Percentiles rank a stretch among this genome's conserved stretches.
These are phyloP conservation scores for Cicer judaicum DNA, from an alignment of 306 rosid genomes.

Conservation along the genomic window DNA sequence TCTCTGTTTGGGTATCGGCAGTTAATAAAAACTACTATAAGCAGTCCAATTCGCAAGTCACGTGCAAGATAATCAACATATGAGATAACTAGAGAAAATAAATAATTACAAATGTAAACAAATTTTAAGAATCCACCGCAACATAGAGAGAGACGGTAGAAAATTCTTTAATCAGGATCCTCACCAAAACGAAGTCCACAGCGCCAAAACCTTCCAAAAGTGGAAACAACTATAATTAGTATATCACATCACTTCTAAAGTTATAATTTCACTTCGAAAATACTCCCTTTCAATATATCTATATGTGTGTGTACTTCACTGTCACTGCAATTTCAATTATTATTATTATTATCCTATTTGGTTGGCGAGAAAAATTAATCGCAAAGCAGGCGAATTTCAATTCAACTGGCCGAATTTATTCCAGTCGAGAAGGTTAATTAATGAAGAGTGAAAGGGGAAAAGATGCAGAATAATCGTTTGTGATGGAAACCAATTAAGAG, in stretches of 20 bases:
- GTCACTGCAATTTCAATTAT: not conserved
- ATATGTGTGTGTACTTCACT: not conserved
- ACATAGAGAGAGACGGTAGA: slow-evolving; percentile 55
- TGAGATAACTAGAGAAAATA: not conserved
- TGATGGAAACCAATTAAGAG: slow-evolving; percentile 24
- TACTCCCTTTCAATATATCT: slow-evolving; percentile 24
- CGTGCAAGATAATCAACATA: slow-evolving; percentile 17
- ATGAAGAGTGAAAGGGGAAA: not conserved
- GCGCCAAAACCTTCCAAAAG: slow-evolving; percentile 80
- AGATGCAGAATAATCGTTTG: not conserved
- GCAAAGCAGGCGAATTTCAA: slow-evolving; percentile 11
- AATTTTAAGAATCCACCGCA: slow-evolving; percentile 64
- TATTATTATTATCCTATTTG: slow-evolving; percentile 36
- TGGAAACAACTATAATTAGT: slow-evolving; percentile 35
- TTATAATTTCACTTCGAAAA: slow-evolving; percentile 3
- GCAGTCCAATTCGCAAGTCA: slow-evolving; percentile 52
- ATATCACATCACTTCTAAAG: slow-evolving; percentile 29
- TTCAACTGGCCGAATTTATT: not conserved
- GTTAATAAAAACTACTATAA: slow-evolving; percentile 27
- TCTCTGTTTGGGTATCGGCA: slow-evolving; percentile 58
- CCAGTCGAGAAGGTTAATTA: slow-evolving; percentile 28
- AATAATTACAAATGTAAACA: not conserved
- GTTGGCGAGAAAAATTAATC: slow-evolving; percentile 50
- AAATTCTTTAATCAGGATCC: slow-evolving; percentile 81
- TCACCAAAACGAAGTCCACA: slow-evolving; percentile 88